These are phyloP conservation scores for Trametes pubescens DNA, from an alignment of 1,284 basidiomycete species.

Conservation along the genomic window DNA sequence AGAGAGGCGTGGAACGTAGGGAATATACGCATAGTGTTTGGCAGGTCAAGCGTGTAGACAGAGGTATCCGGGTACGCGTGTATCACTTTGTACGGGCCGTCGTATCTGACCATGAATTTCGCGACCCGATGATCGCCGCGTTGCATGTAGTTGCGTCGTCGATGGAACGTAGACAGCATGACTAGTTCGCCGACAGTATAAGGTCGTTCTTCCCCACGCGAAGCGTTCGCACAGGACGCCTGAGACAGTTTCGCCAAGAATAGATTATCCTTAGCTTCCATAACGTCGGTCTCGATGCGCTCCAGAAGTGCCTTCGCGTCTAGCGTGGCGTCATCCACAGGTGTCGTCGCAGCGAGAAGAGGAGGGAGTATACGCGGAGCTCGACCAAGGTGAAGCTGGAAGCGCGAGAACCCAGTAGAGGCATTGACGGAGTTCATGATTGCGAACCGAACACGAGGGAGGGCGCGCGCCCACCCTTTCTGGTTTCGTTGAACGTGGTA, in stretches of 20 bases:
- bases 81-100: neutral
- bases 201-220: too few relatives aligned
- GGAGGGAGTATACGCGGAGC: neutral
- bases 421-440: neutral
- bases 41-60: neutral
- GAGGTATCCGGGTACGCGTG: neutral
- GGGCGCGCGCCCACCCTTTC: neutral
- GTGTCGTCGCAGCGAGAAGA: too few relatives aligned
- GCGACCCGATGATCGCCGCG: neutral
- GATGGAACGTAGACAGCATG: neutral
- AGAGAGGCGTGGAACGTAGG: neutral
- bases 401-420: neutral
- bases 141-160: neutral
- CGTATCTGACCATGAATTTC: neutral
- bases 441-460: neutral
- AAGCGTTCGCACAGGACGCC: neutral
- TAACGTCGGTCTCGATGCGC: constrained; percentile 16
- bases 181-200: neutral
- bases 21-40: neutral
- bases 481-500: neutral
- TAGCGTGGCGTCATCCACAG: too few relatives aligned
- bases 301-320: constrained; percentile 8
- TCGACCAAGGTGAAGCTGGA: neutral
- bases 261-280: constrained; percentile 31
- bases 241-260: constrained; percentile 28